Conservation (phyloP, 257 asterid species). For the Anisodus tanguticus region DNA sequence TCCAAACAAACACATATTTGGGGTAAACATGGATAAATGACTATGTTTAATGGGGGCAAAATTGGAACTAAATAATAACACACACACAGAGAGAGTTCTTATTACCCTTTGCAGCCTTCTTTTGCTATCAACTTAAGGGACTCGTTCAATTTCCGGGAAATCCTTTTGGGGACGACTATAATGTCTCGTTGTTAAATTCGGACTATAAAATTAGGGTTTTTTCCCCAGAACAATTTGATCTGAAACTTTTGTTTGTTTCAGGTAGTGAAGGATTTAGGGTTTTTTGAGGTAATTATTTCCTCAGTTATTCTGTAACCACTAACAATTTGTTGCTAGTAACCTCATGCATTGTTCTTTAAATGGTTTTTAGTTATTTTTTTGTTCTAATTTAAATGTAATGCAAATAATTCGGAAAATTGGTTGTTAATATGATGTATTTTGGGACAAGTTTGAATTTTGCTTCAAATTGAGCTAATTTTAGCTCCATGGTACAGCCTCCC, state of each 20-base stretch:
- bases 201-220: background rate
- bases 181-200: background rate
- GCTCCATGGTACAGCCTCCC: too few species aligned
- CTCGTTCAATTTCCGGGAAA: too few species aligned
- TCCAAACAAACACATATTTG: too few species aligned
- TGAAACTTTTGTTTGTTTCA: conserved; percentile 10
- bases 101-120: background rate
- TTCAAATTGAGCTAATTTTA: too few species aligned
- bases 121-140: too few species aligned
- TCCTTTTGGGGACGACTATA: background rate
- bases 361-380: background rate
- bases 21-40: too few species aligned
- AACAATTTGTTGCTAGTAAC: too few species aligned
- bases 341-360: conserved; percentile 16
- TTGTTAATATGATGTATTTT: background rate
- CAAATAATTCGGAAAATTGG: background rate
- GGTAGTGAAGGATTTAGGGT: conserved; percentile 12
- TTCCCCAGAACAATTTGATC: background rate
- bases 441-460: background rate
- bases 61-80: background rate
- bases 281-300: background rate
- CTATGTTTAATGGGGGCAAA: background rate
- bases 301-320: too few species aligned
- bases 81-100: background rate
- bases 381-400: background rate